phyloP scores from a whole-genome alignment of 2,329 filamentous ascomycete species.

The Colletotrichum sp. region DNA sequence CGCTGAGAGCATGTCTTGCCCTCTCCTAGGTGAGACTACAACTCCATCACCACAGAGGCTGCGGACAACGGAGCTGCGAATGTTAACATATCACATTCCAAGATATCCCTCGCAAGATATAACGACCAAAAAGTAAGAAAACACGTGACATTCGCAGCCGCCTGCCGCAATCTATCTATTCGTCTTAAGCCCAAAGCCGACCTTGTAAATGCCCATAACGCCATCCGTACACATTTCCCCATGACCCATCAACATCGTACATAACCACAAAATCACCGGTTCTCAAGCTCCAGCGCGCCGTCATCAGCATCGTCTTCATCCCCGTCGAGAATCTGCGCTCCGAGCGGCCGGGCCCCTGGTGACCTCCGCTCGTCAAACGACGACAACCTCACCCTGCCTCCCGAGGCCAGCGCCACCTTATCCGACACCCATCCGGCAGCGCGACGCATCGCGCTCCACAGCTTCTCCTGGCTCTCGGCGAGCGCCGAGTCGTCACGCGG shows the following conservation, averaged over 20 bases:
- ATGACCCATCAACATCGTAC: not conserved
- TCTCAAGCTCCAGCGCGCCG: conserved; percentile 50
- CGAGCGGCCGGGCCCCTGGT: conserved; percentile 23
- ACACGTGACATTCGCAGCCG: not conserved
- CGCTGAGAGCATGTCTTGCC: not conserved
- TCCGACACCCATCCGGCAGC: conserved; percentile 64
- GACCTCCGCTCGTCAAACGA: conserved; percentile 49
- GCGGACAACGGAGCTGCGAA: not conserved
- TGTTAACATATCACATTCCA: not conserved
- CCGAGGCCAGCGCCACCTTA: conserved; percentile 55
- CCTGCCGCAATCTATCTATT: not conserved
- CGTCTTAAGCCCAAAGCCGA: not conserved
- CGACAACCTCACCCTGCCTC: conserved; percentile 62
- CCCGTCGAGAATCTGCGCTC: conserved; percentile 42
- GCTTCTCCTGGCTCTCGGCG: conserved; percentile 64
- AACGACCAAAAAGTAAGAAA: not conserved
- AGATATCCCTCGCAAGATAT: not conserved
- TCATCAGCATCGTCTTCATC: conserved; percentile 44
- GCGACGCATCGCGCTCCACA: conserved; percentile 65
- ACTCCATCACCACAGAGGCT: not conserved
- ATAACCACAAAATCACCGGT: conserved; percentile 27
- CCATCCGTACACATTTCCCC: not conserved
- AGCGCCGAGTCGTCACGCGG: conserved; percentile 63
- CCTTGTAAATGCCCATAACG: not conserved
- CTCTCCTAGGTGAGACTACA: not conserved